Base-by-base conservation (phyloP, 805 yeast genomes). In the Lipomyces starkeyi region DNA sequence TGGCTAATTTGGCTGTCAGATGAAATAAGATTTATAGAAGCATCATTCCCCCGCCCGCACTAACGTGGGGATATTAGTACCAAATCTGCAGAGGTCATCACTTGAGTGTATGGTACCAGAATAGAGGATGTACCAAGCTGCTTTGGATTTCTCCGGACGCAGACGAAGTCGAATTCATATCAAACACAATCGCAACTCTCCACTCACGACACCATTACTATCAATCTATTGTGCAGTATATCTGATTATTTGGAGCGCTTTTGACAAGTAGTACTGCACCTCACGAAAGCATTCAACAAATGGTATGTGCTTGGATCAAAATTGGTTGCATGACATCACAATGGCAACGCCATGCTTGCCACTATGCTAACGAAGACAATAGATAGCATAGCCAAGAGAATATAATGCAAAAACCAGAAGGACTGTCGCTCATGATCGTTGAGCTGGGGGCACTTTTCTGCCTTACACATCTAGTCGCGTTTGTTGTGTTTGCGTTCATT, bases 401-500 rank as follows among this genome's bases (percentile, higher is more conserved):
- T 9, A 47, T 32, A 9, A 68, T 68, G 71, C 67, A 62, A 63
- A 47, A 35, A 29, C 68, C 71, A 14, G 72, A 67, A 59, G 72
- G 72, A 17, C 3, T 59, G 13, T 69, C 71, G 43, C 71, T 69
- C n/a, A 29, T 69, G 32, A 60, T 67, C 20, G 68, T 63, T 7
- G 71, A 69, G 67, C 60, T 67, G 17, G 67, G 64, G 22, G 71
- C 66, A 8, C 27, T 67, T 20, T 40, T 69, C 17, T 59, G 61
- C 40, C 49, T 69, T 37, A 32, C 58, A 4, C 72, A 78, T 65
- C 64, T 80, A n/a, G 69, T 74, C 14, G 75, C 82, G 35, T 78
- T 80, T 32, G 77, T 77, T 62, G 58, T 79, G 25, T 77, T 80
- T 62, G 83, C 82, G 22, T 67, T 79, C 49, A 68, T 80, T 22